A percentile compares a stretch with the other conserved stretches of the same genome.
These are phyloP conservation scores for Cryomyces minteri DNA, from an alignment of 495 filamentous ascomycete species.

Conservation along the genomic window DNA sequence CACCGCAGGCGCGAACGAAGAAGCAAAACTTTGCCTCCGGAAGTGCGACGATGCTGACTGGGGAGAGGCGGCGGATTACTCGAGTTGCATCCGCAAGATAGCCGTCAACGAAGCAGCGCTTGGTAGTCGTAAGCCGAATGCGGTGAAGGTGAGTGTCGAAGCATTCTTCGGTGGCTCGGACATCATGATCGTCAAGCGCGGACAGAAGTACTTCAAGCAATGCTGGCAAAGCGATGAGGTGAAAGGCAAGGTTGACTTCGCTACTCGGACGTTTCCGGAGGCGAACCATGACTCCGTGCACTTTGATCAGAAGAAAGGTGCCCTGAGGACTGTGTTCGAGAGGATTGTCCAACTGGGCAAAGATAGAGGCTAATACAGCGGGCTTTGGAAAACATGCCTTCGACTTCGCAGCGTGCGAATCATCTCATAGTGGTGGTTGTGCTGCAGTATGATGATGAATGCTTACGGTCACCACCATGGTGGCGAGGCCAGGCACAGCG, in stretches of 20 bases:
- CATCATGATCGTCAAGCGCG: constrained; percentile 8
- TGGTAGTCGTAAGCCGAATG: neutral
- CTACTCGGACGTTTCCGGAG: neutral
- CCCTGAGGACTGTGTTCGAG: constrained; percentile 4
- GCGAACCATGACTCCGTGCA: constrained; percentile 7
- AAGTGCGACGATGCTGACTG: constrained; percentile 2
- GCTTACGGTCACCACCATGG: too few relatives aligned
- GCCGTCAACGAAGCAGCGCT: constrained; percentile 1
- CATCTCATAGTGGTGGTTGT: too few relatives aligned
- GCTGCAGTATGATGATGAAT: too few relatives aligned
- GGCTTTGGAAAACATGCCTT: neutral
- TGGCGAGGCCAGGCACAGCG: neutral
- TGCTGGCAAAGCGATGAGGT: constrained; percentile 5
- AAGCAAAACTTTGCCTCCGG: constrained; percentile 5
- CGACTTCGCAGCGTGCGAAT: neutral
- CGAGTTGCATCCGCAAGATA: constrained; percentile 1
- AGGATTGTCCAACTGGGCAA: neutral
- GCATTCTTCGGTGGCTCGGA: constrained; percentile 6
- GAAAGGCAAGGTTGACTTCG: constrained; percentile 2
- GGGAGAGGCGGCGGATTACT: constrained; percentile 9
- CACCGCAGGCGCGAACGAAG: constrained; percentile 5
- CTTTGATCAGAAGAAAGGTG: constrained; percentile 6
- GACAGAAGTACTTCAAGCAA: constrained; percentile 5
- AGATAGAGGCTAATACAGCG: neutral
- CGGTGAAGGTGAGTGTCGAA: constrained; percentile 2